Conservation (phyloP, 768 basidiomycete genomes). For the Russula vinacea region DNA sequence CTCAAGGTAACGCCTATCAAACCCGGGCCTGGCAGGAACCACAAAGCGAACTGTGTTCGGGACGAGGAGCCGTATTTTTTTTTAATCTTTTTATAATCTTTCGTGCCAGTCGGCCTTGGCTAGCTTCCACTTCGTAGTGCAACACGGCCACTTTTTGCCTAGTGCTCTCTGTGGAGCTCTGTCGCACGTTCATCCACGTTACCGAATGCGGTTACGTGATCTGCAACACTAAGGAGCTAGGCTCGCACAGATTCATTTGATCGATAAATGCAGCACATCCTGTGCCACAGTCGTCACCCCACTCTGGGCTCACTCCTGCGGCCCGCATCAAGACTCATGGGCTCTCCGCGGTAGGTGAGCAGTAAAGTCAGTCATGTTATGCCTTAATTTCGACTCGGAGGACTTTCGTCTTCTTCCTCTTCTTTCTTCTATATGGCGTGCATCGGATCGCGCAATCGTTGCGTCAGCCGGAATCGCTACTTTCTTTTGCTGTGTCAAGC, state of each 20-base stretch:
- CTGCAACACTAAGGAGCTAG: neutral
- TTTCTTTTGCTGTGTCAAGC: neutral
- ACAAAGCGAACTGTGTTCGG: neutral
- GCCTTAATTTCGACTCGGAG: neutral
- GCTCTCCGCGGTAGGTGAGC: neutral
- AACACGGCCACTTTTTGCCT: neutral
- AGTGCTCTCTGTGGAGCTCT: neutral
- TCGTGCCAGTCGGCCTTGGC: too few relatives aligned
- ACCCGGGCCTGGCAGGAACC: constrained; percentile 4
- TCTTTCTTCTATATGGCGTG: neutral
- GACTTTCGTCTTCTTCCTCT: neutral
- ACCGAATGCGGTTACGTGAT: neutral
- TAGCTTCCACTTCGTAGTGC: neutral
- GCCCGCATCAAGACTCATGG: neutral
- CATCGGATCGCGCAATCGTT: constrained; percentile 3
- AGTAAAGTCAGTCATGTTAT: neutral
- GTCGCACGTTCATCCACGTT: neutral
- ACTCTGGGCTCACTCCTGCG: neutral
- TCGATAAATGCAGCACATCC: neutral
- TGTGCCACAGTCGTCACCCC: constrained; percentile 5
- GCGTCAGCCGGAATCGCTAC: neutral
- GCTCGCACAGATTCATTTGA: neutral
- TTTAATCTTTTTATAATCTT: neutral
- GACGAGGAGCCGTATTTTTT: neutral
- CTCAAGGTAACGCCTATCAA: neutral